These are phyloP conservation scores for Coprinopsis strossmayeri DNA, from an alignment of 768 basidiomycete species.

Conservation along the genomic window DNA sequence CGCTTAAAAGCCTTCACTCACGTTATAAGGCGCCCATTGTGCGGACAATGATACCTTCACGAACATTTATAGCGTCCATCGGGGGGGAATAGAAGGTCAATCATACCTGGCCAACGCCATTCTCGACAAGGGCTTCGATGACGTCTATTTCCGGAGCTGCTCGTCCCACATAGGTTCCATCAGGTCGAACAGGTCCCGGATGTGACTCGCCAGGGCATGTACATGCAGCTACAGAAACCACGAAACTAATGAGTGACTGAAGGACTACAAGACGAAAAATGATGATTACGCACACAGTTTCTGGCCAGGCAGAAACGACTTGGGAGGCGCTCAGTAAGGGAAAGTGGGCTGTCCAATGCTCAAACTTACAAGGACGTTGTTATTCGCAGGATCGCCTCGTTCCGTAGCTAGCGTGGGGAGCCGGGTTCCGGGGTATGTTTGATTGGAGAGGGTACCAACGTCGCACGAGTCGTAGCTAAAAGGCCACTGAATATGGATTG, in stretches of 20 bases:
- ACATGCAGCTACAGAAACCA: constrained; percentile 24
- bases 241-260: not conserved
- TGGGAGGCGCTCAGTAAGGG: not conserved
- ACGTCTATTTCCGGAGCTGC: constrained; percentile 69
- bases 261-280: not conserved
- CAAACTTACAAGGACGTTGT: constrained; percentile 26
- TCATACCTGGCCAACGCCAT: constrained; percentile 22
- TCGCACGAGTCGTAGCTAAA: constrained; percentile 72
- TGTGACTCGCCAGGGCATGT: constrained; percentile 39
- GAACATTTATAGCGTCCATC: constrained; percentile 8
- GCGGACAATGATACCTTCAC: constrained; percentile 42
- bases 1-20: constrained; percentile 35
- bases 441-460: constrained; percentile 73
- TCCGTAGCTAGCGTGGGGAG: constrained; percentile 40
- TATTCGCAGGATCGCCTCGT: constrained; percentile 32
- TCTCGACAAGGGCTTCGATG: constrained; percentile 45
- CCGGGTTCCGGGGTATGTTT: constrained; percentile 51
- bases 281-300: constrained; percentile 24
- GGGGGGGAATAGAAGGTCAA: constrained; percentile 9
- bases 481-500: constrained; percentile 40
- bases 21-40: constrained; percentile 58
- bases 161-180: constrained; percentile 58
- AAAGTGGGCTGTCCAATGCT: not conserved
- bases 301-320: constrained; percentile 71
- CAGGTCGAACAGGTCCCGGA: constrained; percentile 31